Percentiles rank a stretch among this genome's conserved stretches.
Conservation (phyloP, 2,329 filamentous ascomycete species). For the Fusarium euwallaceae region DNA sequence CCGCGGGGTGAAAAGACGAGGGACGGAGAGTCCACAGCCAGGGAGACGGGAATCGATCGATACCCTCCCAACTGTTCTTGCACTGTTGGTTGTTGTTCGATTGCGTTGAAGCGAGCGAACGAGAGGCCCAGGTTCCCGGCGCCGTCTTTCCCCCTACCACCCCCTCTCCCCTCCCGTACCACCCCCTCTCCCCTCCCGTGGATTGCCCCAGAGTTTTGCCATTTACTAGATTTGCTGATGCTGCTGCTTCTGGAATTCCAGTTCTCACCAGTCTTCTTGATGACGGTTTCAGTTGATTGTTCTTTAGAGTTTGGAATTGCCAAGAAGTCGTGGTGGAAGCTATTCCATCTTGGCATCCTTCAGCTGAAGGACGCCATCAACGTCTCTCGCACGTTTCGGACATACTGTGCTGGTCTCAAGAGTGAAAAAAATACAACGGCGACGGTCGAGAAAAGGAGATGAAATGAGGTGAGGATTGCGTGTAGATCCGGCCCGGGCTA, state of each 20-base stretch:
- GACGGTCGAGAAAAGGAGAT: constrained; percentile 10
- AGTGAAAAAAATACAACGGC: constrained; percentile 8
- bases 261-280: background rate
- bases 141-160: background rate
- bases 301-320: constrained; percentile 19
- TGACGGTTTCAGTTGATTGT: constrained; percentile 12
- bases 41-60: constrained; percentile 42
- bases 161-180: background rate
- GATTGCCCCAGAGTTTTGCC: background rate
- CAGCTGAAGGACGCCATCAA: constrained; percentile 8
- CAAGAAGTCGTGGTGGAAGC: constrained; percentile 16
- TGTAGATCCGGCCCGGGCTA: constrained; percentile 18
- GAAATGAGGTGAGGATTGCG: constrained; percentile 12
- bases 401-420: constrained; percentile 14
- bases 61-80: background rate
- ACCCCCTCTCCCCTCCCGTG: background rate
- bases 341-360: constrained; percentile 5
- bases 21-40: constrained; percentile 35
- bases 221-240: constrained; percentile 3
- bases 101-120: constrained; percentile 1
- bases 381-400: constrained; percentile 3
- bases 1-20: constrained; percentile 7
- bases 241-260: constrained; percentile 25
- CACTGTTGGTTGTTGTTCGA: constrained; percentile 13
- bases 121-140: constrained; percentile 32